Evolutionary conservation across 768 basidiomycete genomes (phyloP), one percentile per base, ranked within the genome.

Genomic region (Auricularia heimuer): DNA sequence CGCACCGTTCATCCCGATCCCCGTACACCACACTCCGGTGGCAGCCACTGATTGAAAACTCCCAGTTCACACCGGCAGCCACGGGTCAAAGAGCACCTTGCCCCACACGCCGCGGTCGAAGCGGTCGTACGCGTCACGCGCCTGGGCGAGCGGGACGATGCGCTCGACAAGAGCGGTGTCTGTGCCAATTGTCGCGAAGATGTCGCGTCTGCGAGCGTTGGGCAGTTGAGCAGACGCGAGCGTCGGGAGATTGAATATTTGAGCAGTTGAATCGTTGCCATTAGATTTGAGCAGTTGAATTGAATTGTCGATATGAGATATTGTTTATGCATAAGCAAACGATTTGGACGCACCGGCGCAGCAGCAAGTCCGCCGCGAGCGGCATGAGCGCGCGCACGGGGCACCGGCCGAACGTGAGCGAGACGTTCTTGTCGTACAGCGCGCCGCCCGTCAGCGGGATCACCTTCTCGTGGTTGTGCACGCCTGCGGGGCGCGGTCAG

Each of bases 331-430:
- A 39, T 1, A 39, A 29, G 29, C 29, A 29, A 12, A 47, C 1
- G 63, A 3, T 12, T 14, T 1, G 24, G n/a, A n/a, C 24, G 35
- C 80, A n/a, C 77, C 76, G n/a, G 87, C 88, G 67, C 92, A 87
- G 1, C 36, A 93, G 75, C 35, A 92, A 73, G 68, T 85, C 85
- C 47, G 89, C 80, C 1, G 89, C 90, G 65, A 82, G 73, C 10
- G 87, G 86, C 69, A 92, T 85, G 82, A 91, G 84, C 0, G 89
- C 84, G 14, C 87, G 83, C 3, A 89, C 89, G 16, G 89, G 90
- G 68, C 90, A 92, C 8, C 90, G 83, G 8, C 91, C 91, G 71
- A 92, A 92, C 69, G 90, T 86, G 33, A 90, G 77, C 0, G 87
- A 88, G 6, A 90, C 81, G 72, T 92, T 92, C 75, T 90, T 89